These are phyloP conservation scores for Lagenaria siceraria DNA, from an alignment of 306 rosid genomes.

Conservation along the genomic window DNA sequence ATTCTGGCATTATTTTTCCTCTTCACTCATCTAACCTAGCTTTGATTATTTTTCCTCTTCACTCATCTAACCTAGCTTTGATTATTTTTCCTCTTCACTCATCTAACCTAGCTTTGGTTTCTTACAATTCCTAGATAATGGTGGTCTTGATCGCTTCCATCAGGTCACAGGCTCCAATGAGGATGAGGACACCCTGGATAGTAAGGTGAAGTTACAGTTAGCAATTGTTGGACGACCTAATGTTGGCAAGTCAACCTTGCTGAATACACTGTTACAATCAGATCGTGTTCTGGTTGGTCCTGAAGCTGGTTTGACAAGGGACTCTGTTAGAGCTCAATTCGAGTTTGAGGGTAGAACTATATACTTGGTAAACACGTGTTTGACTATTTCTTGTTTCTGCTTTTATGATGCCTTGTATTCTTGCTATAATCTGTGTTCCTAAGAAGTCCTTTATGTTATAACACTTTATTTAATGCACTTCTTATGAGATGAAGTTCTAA, in stretches of 20 bases:
- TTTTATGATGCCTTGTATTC: not conserved
- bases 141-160: slow-evolving; percentile 17
- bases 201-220: slow-evolving; percentile 64
- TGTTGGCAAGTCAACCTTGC: slow-evolving; percentile 90
- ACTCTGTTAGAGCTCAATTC: slow-evolving; percentile 83
- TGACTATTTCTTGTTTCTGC: not conserved
- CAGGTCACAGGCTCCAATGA: slow-evolving; percentile 25
- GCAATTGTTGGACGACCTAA: slow-evolving; percentile 97
- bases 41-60: too few species aligned
- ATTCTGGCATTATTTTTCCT: not conserved
- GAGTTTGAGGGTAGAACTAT: slow-evolving; percentile 80
- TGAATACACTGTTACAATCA: slow-evolving; percentile 77
- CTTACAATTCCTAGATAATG: slow-evolving; percentile 27
- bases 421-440: not conserved
- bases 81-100: not conserved
- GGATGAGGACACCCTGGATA: slow-evolving; percentile 39
- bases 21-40: not conserved
- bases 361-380: slow-evolving; percentile 37
- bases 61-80: not conserved
- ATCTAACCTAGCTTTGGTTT: not conserved
- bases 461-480: not conserved
- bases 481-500: not conserved
- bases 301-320: slow-evolving; percentile 94
- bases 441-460: not conserved
- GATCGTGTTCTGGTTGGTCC: slow-evolving; percentile 96